Evolutionary conservation across 768 basidiomycete genomes (phyloP).

Genomic region (Fomitopsis pulvina): DNA sequence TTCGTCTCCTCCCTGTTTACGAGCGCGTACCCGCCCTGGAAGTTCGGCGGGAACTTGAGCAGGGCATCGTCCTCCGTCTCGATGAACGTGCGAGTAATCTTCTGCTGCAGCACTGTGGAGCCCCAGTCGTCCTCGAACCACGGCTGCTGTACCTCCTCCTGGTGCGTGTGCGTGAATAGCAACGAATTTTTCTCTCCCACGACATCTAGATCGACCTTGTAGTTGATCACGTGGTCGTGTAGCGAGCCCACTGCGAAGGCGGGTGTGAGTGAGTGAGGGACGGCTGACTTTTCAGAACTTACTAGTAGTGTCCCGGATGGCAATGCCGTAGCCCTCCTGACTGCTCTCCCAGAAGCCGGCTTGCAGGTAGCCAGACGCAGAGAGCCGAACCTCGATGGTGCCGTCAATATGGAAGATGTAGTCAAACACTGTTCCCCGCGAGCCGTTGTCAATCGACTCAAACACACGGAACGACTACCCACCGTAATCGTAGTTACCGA

Average conservation of each 20-base stretch:
- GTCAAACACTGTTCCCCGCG: slow-evolving; percentile 37
- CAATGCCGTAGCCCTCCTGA: slow-evolving; percentile 46
- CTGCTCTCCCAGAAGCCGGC: slow-evolving; percentile 50
- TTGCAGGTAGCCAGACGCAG: slow-evolving; percentile 65
- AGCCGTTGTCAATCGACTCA: not conserved
- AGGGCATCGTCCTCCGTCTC: slow-evolving; percentile 44
- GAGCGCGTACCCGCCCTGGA: slow-evolving; percentile 51
- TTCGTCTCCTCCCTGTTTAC: slow-evolving; percentile 49
- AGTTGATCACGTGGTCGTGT: slow-evolving; percentile 66
- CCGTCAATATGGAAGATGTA: slow-evolving; percentile 63
- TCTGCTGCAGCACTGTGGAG: slow-evolving; percentile 45
- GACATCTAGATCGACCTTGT: slow-evolving; percentile 61
- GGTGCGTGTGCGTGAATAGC: slow-evolving; percentile 40
- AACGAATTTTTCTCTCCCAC: slow-evolving; percentile 54
- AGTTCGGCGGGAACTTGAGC: slow-evolving; percentile 46
- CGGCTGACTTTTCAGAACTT: slow-evolving; percentile 13
- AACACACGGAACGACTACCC: slow-evolving; percentile 16
- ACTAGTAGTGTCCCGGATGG: slow-evolving; percentile 53
- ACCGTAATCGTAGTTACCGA: slow-evolving; percentile 60
- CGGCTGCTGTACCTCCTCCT: slow-evolving; percentile 41
- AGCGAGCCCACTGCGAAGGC: slow-evolving; percentile 47
- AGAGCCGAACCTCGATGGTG: slow-evolving; percentile 60
- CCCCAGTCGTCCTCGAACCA: slow-evolving; percentile 63
- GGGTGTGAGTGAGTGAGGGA: not conserved
- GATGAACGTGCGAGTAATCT: slow-evolving; percentile 41